Evolutionary conservation across 768 basidiomycete species (phyloP), one percentile per base, ranked within the genome.

Genomic region (Hericium rajendrae): DNA sequence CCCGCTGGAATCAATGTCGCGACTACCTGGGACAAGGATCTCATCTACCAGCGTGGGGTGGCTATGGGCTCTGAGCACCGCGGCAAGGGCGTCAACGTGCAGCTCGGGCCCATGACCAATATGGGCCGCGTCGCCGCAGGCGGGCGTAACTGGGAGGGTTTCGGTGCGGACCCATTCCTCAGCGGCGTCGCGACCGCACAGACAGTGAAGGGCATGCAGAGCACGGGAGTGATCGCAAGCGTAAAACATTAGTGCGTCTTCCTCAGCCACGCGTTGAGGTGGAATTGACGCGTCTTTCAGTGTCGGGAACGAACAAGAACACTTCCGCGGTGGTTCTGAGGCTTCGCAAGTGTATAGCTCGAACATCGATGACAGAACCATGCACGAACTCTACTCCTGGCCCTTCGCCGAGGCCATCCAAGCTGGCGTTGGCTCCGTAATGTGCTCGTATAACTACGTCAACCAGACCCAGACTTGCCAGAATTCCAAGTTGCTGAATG

Each of bases 101-200:
- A 84, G 10, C 77, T 94, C 2, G 75, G 78, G 28, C 80, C 91
- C 0, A 89, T 89, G 86, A 93, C 91, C 83, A 93, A 94, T 67
- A 80, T 94, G 74, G 88, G 86, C 3, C 81, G 89, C 16, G 71
- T 85, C 18, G 84, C 88, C 2, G 76, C 81, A 61, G 91, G 87
- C 6, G 94, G 94, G 16, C 76, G 94, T 28, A 92, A 94, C 70
- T 95, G 91, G 90, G 94, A 95, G 75, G 91, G 91, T n/a, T 94
- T 93, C 57, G 92, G 93, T 32, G 91, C 80, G 10, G 94, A 97
- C 68, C 94, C 94, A 0, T 95, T 83, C 72, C 73, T 95, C 15
- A 65, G 80, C n/a, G 91, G 94, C 12, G 91, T 90, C 66, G 74
- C 76, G 1, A 80, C 84, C 4, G 86, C 83, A 57, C 88, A 92